Evolutionary conservation across 208 protist genomes (phyloP), one percentile per base, ranked within the genome.

Genomic region (Angomonas deanei): DNA sequence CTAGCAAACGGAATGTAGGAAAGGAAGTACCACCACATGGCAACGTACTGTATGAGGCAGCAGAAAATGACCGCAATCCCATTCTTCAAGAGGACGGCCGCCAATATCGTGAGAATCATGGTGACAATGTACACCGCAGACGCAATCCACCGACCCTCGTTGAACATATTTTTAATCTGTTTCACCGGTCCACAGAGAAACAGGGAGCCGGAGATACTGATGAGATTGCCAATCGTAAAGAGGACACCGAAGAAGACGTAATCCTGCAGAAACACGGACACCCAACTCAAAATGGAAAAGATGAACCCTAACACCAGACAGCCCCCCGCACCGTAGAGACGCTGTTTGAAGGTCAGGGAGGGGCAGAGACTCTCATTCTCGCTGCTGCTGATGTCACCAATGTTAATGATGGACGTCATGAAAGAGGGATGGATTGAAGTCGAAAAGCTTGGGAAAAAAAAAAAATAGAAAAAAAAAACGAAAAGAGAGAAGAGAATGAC

Each of bases 1-100:
- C 86, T 76, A 11, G 84, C 88, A 60, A 84, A 91, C 0, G 91
- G 87, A 17, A 95, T 84, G 72, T 97, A 97, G 3, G 85, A 92
- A 15, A 97, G 52, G 11, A 88, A 70, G 64, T 97, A 97, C 88
- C 88, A 97, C 72, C 62, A 56, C 66, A 94, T 80, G 19, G 91
- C 82, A 2, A 13, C 13, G 19, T 80, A 75, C 69, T 95, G 91
- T 4, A 93, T 49, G 19, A 97, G 13, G 47, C 81, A 86, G 21
- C 66, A 77, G 17, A 91, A 32, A 42, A 92, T 70, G 3, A 81
- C 80, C 28, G 88, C 21, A 2, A 89, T 32, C 1, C 74, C 86
- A 46, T 63, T 92, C 26, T 84, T 46, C 6, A 91, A 38, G 17
- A 84, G 30, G 11, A 94, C 34, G 0, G 82, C 88, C 2, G 59